Base-by-base conservation (phyloP, 345 rosid species). In the Moricandia moricandioides region DNA sequence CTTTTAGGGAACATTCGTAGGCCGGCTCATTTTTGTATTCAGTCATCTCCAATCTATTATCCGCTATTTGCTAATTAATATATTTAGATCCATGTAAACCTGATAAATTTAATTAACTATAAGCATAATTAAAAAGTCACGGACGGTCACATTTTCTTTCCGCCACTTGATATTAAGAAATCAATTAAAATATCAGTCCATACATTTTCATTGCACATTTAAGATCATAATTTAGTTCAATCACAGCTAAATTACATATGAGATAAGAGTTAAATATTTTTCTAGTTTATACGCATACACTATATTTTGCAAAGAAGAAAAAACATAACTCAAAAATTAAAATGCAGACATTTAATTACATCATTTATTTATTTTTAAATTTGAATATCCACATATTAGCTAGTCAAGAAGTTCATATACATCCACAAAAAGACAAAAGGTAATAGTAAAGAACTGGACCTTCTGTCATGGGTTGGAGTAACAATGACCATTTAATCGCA, bases 81-180 rank as follows among this genome's bases (percentile, higher is more conserved):
- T 69, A 17, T 45, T 14, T 13, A 13, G 61, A 16, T 60, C 39
- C 16, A 49, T 45, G 39, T 43, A 45, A 66, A 74, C 61, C 29
- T 60, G 37, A 16, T 60, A 8, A 1, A 29, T 34, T 49, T 59
- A 43, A 60, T 67, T 14, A 40, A 9, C 29, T 76, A 27, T 11
- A 54, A 2, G 4, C 5, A 7, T 26, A 17, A n/a, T 59, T 30
- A 33, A 62, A 31, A 27, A 37, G n/a, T 33, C 34, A 62, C 21
- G 35, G 64, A 29, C 57, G 58, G 39, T 62, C 63, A 37, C 35
- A 34, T 62, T 69, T 27, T 51, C 21, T 58, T 63, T 54, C 17
- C 57, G 70, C 56, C 58, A 76, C 75, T 76, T 76, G 79, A 40
- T 69, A 16, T 69, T 54, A 29, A 54, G 9, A 69, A 54, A 54